Percentiles rank a stretch among this genome's conserved stretches.
These are phyloP conservation scores for Pleodorina starrii DNA, from an alignment of 139 green algal species.

Conservation along the genomic window DNA sequence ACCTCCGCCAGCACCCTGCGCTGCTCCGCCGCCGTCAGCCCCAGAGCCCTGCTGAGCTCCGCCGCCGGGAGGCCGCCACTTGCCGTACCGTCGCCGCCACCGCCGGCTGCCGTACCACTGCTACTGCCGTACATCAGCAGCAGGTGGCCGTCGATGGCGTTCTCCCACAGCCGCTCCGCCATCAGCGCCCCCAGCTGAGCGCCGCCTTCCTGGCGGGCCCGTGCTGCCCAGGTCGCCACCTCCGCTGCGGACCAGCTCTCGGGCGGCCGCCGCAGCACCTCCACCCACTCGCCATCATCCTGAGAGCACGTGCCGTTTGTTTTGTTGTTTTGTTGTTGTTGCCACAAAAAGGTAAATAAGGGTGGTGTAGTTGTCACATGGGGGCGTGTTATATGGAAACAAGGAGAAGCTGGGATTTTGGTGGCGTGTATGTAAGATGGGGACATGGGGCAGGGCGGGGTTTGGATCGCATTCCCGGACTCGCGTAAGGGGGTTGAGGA, in stretches of 20 bases:
- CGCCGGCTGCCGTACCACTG: neutral
- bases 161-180: conserved; percentile 25
- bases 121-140: conserved; percentile 1
- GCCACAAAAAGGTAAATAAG: too few species aligned
- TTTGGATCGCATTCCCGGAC: too few species aligned
- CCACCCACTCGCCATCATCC: conserved; percentile 28
- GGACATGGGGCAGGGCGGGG: too few species aligned
- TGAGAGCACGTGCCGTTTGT: too few species aligned
- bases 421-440: too few species aligned
- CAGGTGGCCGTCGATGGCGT: conserved; percentile 30
- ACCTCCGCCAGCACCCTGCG: neutral
- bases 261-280: conserved; percentile 19
- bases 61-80: neutral
- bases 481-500: too few species aligned
- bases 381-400: too few species aligned
- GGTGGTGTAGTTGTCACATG: too few species aligned
- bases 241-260: conserved; percentile 18
- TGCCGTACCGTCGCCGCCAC: neutral
- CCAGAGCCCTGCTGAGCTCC: neutral
- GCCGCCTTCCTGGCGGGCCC: conserved; percentile 9
- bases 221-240: conserved; percentile 34
- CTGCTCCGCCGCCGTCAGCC: neutral
- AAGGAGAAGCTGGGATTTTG: too few species aligned
- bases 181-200: neutral
- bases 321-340: too few species aligned